These are phyloP conservation scores for Microdochium nivale DNA, from an alignment of 2,329 filamentous ascomycete genomes.

Conservation along the genomic window DNA sequence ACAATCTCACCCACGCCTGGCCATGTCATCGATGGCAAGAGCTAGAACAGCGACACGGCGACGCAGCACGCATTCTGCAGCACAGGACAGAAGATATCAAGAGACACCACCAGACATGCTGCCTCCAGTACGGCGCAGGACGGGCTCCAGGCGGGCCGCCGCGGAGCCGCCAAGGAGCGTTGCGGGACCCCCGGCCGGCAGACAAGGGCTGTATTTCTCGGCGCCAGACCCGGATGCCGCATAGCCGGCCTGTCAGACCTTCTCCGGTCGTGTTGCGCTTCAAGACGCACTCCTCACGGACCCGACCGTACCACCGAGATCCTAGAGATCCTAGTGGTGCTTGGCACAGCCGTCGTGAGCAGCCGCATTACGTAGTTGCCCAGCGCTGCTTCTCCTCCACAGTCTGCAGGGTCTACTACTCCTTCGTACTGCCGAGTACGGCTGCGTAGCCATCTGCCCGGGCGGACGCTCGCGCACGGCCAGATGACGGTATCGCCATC, in stretches of 20 bases:
- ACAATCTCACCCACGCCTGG: too few species aligned
- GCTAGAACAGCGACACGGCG: too few species aligned
- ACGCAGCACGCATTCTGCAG: too few species aligned
- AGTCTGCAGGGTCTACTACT: too few species aligned
- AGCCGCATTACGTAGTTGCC: background rate
- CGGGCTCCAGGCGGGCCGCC: background rate
- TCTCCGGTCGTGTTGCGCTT: background rate
- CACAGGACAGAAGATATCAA: too few species aligned
- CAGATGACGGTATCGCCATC: too few species aligned
- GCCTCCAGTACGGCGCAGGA: too few species aligned
- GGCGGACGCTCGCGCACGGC: too few species aligned
- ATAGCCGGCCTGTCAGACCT: background rate
- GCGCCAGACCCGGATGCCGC: background rate
- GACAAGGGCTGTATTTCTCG: background rate
- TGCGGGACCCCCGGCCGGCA: background rate
- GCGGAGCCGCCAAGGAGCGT: background rate
- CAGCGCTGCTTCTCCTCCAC: background rate
- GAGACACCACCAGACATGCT: too few species aligned
- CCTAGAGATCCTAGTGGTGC: background rate
- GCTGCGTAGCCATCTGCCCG: too few species aligned
- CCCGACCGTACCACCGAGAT: background rate
- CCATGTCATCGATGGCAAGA: too few species aligned
- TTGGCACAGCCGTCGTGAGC: background rate
- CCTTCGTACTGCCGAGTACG: too few species aligned
- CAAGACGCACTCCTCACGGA: background rate